phyloP scores from a whole-genome alignment of 2,329 filamentous ascomycete species.

The Penicillium corylophilum region DNA sequence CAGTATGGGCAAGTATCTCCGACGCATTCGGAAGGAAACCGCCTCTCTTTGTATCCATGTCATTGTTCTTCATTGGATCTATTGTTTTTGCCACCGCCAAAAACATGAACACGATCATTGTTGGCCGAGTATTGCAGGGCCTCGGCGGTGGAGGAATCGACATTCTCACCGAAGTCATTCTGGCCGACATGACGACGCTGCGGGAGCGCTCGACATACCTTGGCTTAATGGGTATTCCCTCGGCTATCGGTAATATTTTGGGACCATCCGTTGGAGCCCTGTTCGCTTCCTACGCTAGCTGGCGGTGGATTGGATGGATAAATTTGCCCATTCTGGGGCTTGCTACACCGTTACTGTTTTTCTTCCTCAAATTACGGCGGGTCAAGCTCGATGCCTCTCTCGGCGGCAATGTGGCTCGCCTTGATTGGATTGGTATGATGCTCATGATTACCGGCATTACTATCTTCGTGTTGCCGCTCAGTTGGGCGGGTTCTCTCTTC shows the following conservation, averaged over 20 bases:
- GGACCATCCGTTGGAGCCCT: conserved; percentile 30
- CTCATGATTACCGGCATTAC: conserved; percentile 60
- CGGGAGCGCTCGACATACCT: conserved; percentile 53
- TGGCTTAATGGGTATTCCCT: conserved; percentile 64
- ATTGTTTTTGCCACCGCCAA: conserved; percentile 42
- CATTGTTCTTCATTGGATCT: conserved; percentile 48
- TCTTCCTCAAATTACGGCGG: conserved; percentile 53
- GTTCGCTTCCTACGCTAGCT: conserved; percentile 20
- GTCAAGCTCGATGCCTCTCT: conserved; percentile 42
- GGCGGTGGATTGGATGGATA: conserved; percentile 67
- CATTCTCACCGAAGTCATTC: conserved; percentile 1
- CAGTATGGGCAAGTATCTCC: conserved; percentile 20
- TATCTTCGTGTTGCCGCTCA: conserved; percentile 59
- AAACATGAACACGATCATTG: background rate
- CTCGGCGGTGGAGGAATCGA: conserved; percentile 7
- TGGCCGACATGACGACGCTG: conserved; percentile 41
- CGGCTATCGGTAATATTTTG: conserved; percentile 61
- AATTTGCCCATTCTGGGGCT: conserved; percentile 55
- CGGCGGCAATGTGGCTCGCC: conserved; percentile 47
- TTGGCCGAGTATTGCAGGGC: conserved; percentile 5
- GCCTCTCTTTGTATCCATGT: conserved; percentile 34
- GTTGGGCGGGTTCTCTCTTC: conserved; percentile 65
- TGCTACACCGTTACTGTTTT: conserved; percentile 30
- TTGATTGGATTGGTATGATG: conserved; percentile 63
- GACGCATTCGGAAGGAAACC: conserved; percentile 35